Evolutionary conservation across 1,284 basidiomycete genomes (phyloP).

Genomic region (Pseudozyma pruni): DNA sequence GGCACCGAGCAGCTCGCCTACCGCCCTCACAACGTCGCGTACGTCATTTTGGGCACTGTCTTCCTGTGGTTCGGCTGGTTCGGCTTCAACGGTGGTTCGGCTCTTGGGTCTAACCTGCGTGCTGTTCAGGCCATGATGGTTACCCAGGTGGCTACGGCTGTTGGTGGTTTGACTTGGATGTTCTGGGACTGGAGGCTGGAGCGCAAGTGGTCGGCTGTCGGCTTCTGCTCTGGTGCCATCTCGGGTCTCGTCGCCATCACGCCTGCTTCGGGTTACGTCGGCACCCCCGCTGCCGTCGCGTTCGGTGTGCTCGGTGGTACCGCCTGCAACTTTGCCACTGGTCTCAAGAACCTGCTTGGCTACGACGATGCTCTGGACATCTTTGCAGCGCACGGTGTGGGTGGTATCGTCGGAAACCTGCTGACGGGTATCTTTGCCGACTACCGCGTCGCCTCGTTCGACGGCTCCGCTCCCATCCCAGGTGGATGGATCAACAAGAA

Average conservation of each 20-base stretch:
- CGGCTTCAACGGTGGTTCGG: conserved; percentile 68
- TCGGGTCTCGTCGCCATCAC: conserved; percentile 79
- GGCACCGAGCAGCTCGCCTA: conserved; percentile 69
- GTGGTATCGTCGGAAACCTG: conserved; percentile 87
- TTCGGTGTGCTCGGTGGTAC: conserved; percentile 80
- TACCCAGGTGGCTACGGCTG: conserved; percentile 80
- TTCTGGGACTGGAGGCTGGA: conserved; percentile 63
- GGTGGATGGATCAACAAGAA: conserved; percentile 93
- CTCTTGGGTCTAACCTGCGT: conserved; percentile 69
- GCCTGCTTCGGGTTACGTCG: conserved; percentile 74
- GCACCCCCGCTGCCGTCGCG: conserved; percentile 59
- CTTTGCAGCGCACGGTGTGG: conserved; percentile 88
- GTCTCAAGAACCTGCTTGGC: conserved; percentile 78
- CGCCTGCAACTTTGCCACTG: conserved; percentile 91
- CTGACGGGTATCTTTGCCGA: conserved; percentile 90
- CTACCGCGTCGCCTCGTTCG: conserved; percentile 81
- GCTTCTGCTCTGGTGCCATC: conserved; percentile 95
- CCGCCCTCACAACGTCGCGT: conserved; percentile 67
- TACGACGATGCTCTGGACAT: conserved; percentile 72
- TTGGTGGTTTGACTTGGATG: conserved; percentile 70
- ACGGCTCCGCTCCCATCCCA: conserved; percentile 68
- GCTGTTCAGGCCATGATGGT: conserved; percentile 69
- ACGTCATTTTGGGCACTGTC: conserved; percentile 69
- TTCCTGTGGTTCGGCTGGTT: conserved; percentile 69
- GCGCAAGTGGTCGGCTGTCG: conserved; percentile 74